Conservation (phyloP, 371 early-diverging fungal genomes). For the Apophysomyces trapeziformis region DNA sequence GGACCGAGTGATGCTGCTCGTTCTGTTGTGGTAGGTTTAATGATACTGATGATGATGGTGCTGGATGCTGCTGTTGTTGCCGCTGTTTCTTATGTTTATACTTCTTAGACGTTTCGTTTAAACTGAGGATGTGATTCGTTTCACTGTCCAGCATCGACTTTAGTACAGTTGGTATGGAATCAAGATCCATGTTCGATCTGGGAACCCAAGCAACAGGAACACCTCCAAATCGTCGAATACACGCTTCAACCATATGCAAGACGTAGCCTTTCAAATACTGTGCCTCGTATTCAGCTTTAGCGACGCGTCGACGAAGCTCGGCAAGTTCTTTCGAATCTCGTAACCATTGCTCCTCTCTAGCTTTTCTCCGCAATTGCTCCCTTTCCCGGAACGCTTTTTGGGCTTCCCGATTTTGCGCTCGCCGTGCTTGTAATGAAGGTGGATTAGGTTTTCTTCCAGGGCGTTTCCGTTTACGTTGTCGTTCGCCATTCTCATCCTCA, state of each 20-base stretch:
- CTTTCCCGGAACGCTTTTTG: constrained; percentile 45
- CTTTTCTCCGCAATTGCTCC: constrained; percentile 32
- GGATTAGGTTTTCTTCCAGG: constrained; percentile 52
- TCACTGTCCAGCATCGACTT: too few relatives aligned
- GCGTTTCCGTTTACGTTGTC: constrained; percentile 40
- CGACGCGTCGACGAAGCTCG: constrained; percentile 23
- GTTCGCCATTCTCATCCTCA: constrained; percentile 36
- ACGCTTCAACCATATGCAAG: constrained; percentile 31
- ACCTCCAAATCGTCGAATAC: constrained; percentile 33
- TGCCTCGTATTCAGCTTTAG: constrained; percentile 36
- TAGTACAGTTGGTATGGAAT: background rate
- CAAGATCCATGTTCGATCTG: constrained; percentile 14
- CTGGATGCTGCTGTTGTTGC: too few relatives aligned
- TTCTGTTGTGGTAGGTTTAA: background rate
- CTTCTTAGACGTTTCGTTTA: too few relatives aligned
- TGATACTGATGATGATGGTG: too few relatives aligned
- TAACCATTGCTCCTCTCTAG: constrained; percentile 30
- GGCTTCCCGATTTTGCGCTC: constrained; percentile 50
- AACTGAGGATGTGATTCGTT: too few relatives aligned
- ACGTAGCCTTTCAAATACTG: constrained; percentile 44
- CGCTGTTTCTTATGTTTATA: too few relatives aligned
- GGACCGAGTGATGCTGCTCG: background rate
- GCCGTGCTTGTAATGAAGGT: constrained; percentile 45
- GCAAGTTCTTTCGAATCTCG: constrained; percentile 28
- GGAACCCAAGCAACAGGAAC: constrained; percentile 20